Percentiles rank a stretch among this genome's conserved stretches.
phyloP scores from a whole-genome alignment of 2,329 filamentous ascomycete species.

The Cladorrhinum sp. region DNA sequence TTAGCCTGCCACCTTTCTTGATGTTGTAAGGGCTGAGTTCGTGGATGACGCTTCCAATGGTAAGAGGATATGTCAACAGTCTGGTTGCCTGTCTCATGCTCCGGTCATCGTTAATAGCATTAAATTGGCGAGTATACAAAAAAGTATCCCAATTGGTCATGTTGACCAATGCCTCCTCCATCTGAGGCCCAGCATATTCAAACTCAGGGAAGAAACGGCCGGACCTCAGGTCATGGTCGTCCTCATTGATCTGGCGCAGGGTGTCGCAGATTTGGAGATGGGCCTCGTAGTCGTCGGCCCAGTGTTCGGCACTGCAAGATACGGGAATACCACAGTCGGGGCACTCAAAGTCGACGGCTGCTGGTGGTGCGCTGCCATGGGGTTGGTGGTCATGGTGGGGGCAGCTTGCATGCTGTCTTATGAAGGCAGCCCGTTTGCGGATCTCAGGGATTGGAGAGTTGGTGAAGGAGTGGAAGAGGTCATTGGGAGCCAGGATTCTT shows the following conservation, averaged over 20 bases:
- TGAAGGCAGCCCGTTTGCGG: slow-evolving; percentile 81
- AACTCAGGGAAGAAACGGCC: slow-evolving; percentile 93
- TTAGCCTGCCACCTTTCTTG: slow-evolving; percentile 70
- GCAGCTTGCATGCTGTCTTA: slow-evolving; percentile 90
- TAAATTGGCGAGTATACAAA: slow-evolving; percentile 86
- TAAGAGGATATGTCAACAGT: slow-evolving; percentile 89
- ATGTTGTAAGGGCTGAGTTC: slow-evolving; percentile 92
- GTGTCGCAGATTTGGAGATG: slow-evolving; percentile 92
- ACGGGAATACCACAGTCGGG: slow-evolving; percentile 93
- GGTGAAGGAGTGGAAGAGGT: slow-evolving; percentile 91
- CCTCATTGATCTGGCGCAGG: slow-evolving; percentile 90
- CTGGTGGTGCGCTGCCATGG: slow-evolving; percentile 61
- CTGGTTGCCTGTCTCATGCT: slow-evolving; percentile 90
- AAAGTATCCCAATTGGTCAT: slow-evolving; percentile 99
- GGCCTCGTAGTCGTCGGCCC: slow-evolving; percentile 91
- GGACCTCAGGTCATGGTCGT: slow-evolving; percentile 90
- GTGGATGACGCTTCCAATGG: slow-evolving; percentile 86
- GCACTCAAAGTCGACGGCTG: slow-evolving; percentile 89
- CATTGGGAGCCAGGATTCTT: slow-evolving; percentile 60
- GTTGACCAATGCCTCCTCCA: slow-evolving; percentile 90
- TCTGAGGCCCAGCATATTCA: slow-evolving; percentile 81
- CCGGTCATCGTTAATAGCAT: slow-evolving; percentile 85
- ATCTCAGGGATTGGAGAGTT: slow-evolving; percentile 87
- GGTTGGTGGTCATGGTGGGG: slow-evolving; percentile 84
- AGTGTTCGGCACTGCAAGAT: slow-evolving; percentile 92